Evolutionary conservation across 1,284 basidiomycete genomes (phyloP).

Genomic region (Kwoniella shivajii): DNA sequence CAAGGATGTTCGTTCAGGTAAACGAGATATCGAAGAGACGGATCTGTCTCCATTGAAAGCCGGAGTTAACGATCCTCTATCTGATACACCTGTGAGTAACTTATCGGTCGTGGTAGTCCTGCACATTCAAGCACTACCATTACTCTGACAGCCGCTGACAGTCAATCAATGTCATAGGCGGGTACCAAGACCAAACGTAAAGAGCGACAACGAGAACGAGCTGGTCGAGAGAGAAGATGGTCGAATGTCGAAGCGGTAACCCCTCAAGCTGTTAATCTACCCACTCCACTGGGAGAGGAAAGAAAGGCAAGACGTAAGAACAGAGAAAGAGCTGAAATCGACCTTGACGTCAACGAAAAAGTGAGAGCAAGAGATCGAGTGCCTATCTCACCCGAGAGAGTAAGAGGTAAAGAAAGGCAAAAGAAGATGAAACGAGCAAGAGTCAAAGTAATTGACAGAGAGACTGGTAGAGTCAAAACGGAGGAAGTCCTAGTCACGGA

Average conservation of each 20-base stretch:
- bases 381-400: constrained; percentile 5
- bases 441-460: constrained; percentile 4
- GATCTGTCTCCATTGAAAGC: constrained; percentile 8
- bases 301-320: background rate
- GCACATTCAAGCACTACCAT: too few species aligned
- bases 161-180: background rate
- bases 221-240: constrained; percentile 1
- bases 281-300: constrained; percentile 3
- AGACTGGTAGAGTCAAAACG: constrained; percentile 5
- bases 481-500: constrained; percentile 3
- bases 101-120: too few species aligned
- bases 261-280: background rate
- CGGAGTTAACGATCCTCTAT: background rate
- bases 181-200: background rate
- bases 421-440: constrained; percentile 23
- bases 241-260: background rate
- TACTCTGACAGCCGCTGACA: background rate
- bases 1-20: background rate
- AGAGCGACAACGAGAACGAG: background rate
- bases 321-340: constrained; percentile 1
- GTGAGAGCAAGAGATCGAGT: constrained; percentile 6
- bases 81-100: constrained; percentile 5
- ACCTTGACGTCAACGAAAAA: constrained; percentile 2
- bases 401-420: constrained; percentile 6
- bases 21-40: background rate